Percentiles rank a stretch among this genome's conserved stretches.
phyloP scores from a whole-genome alignment of 805 yeast genomes.

The Lipomyces kockii region DNA sequence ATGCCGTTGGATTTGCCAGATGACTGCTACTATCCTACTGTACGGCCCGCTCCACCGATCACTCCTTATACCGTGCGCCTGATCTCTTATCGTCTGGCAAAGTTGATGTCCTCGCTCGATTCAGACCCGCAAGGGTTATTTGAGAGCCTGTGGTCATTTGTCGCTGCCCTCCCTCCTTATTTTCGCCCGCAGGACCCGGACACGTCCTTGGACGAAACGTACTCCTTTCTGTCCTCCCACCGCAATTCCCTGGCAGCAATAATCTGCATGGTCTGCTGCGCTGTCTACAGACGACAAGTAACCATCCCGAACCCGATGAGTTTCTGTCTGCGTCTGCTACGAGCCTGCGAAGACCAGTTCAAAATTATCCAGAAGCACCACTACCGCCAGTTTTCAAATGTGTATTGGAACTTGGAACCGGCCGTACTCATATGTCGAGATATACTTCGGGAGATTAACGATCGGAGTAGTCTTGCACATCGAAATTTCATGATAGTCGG shows the following conservation, averaged over 20 bases:
- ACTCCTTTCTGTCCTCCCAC: constrained; percentile 23
- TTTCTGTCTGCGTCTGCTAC: constrained; percentile 29
- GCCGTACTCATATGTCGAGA: background rate
- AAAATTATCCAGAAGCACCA: background rate
- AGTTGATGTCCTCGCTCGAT: background rate
- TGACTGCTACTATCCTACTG: constrained; percentile 12
- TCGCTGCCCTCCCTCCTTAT: constrained; percentile 5
- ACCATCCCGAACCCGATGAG: constrained; percentile 31
- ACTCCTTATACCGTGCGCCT: constrained; percentile 1
- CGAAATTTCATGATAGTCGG: background rate
- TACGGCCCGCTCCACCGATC: background rate
- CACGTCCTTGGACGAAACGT: constrained; percentile 25
- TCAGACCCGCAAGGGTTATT: background rate
- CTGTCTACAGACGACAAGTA: constrained; percentile 29
- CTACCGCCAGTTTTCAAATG: background rate
- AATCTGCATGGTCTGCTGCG: constrained; percentile 32
- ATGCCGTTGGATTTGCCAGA: constrained; percentile 12
- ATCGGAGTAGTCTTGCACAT: background rate
- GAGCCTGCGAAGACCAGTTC: background rate
- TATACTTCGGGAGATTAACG: background rate
- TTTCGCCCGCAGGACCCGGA: constrained; percentile 11
- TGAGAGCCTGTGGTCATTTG: background rate
- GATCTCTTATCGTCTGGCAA: background rate
- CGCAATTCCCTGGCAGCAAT: constrained; percentile 31
- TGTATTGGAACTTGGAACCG: background rate